Conservation (phyloP, 352 stramenopile genomes). For the Phytopythium delawarense region DNA sequence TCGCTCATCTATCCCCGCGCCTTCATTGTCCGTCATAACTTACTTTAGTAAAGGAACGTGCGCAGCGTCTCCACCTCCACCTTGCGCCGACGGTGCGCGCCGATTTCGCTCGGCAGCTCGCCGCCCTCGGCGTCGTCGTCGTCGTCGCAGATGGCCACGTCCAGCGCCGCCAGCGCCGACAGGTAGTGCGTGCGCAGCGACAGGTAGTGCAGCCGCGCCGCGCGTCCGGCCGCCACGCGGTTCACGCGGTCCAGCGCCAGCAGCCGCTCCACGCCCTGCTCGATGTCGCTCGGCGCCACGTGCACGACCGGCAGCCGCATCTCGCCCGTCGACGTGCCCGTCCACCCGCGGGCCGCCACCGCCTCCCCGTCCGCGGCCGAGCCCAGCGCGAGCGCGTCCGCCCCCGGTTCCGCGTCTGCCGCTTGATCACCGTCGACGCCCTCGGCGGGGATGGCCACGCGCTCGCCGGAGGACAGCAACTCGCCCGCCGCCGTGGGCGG, state of each 20-base stretch:
- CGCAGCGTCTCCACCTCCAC: slow-evolving; percentile 57
- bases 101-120: slow-evolving; percentile 51
- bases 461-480: slow-evolving; percentile 2
- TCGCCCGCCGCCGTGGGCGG: background rate
- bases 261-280: slow-evolving; percentile 39
- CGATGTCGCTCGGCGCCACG: slow-evolving; percentile 50
- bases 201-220: slow-evolving; percentile 55
- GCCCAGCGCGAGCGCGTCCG: too few species aligned
- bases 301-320: slow-evolving; percentile 43
- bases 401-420: background rate
- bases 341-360: background rate
- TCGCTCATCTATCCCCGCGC: background rate
- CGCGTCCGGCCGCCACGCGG: slow-evolving; percentile 46
- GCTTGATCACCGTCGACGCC: slow-evolving; percentile 3
- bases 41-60: slow-evolving; percentile 52
- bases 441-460: background rate
- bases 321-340: slow-evolving; percentile 3
- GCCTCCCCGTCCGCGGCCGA: background rate
- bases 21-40: slow-evolving; percentile 4
- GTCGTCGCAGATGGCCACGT: slow-evolving; percentile 50
- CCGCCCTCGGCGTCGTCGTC: slow-evolving; percentile 50
- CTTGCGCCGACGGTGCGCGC: slow-evolving; percentile 44
- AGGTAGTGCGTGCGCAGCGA: slow-evolving; percentile 61
- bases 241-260: slow-evolving; percentile 47
- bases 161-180: slow-evolving; percentile 58